Evolutionary conservation across 257 asterid genomes (phyloP).

Genomic region (Ligustrum vulgare): DNA sequence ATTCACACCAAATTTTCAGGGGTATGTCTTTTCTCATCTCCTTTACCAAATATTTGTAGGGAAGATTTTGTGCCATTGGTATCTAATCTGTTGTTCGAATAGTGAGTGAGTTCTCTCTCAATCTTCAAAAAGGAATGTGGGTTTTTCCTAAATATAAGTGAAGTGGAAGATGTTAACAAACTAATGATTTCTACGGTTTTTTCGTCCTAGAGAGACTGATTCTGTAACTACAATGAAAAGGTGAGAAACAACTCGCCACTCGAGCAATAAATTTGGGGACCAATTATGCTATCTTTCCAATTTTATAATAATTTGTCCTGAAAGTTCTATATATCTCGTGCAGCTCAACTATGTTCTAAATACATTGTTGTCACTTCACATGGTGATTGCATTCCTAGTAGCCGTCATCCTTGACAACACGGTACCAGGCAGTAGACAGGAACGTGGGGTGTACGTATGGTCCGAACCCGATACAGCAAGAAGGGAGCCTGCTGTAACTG

Average conservation of each 20-base stretch:
- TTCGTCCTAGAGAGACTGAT: background rate
- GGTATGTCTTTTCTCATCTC: slow-evolving; percentile 40
- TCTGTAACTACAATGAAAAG: background rate
- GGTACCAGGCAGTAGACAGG: slow-evolving; percentile 88
- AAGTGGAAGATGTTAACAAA: background rate
- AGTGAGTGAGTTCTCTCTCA: background rate
- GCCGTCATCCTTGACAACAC: slow-evolving; percentile 88
- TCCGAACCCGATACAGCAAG: slow-evolving; percentile 87
- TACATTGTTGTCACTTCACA: slow-evolving; percentile 80
- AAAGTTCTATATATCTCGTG: slow-evolving; percentile 2
- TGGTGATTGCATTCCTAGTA: slow-evolving; percentile 85
- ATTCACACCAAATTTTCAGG: slow-evolving; percentile 65
- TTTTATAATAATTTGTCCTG: background rate
- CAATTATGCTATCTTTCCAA: background rate
- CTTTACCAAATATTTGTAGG: background rate
- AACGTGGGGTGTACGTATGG: slow-evolving; percentile 93
- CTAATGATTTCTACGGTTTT: background rate
- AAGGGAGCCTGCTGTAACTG: slow-evolving; percentile 83
- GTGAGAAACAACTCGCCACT: background rate
- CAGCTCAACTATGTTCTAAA: slow-evolving; percentile 86
- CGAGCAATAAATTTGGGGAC: background rate
- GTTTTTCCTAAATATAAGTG: background rate
- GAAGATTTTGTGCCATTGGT: background rate
- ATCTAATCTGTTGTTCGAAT: background rate
- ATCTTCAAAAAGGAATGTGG: background rate